A percentile compares a stretch with the other conserved stretches of the same genome.
These are phyloP conservation scores for Choanephora cucurbitarum DNA, from an alignment of 371 early-diverging fungal genomes.

Conservation along the genomic window DNA sequence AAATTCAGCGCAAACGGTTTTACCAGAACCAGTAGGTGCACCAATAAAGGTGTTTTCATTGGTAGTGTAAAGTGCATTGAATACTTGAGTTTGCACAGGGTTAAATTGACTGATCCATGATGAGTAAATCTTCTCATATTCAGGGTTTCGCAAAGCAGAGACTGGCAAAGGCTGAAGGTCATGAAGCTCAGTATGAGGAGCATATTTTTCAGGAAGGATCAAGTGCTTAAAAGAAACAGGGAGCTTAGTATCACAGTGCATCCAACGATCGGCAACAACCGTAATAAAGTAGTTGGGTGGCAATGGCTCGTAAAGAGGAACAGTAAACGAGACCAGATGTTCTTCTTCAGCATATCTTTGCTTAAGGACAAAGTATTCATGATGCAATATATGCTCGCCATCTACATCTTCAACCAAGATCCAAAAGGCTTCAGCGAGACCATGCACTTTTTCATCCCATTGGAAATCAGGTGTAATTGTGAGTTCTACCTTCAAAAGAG, in stretches of 20 bases:
- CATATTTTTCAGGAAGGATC: constrained; percentile 89
- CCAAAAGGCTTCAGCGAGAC: constrained; percentile 91
- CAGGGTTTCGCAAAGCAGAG: constrained; percentile 73
- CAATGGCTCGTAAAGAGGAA: constrained; percentile 91
- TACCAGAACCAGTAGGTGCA: constrained; percentile 97
- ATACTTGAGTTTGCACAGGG: constrained; percentile 96
- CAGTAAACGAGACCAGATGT: constrained; percentile 83
- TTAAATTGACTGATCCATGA: constrained; percentile 82
- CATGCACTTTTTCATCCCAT: constrained; percentile 89
- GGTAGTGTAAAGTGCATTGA: constrained; percentile 86
- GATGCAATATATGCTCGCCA: constrained; percentile 84
- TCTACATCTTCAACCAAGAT: constrained; percentile 93
- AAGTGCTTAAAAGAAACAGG: constrained; percentile 93
- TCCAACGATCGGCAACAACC: constrained; percentile 93
- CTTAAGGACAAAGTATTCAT: constrained; percentile 88
- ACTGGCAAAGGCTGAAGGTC: constrained; percentile 92
- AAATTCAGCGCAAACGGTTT: constrained; percentile 96
- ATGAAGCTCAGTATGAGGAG: constrained; percentile 92
- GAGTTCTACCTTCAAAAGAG: constrained; percentile 85
- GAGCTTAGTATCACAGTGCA: constrained; percentile 85
- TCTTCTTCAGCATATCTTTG: constrained; percentile 71
- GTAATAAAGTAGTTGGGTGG: constrained; percentile 96
- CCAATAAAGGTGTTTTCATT: constrained; percentile 95
- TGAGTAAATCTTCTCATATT: constrained; percentile 68
- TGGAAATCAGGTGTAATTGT: constrained; percentile 92